These are phyloP conservation scores for Mrakiaceae sp. DNA, from an alignment of 1,284 basidiomycete genomes.

Conservation along the genomic window DNA sequence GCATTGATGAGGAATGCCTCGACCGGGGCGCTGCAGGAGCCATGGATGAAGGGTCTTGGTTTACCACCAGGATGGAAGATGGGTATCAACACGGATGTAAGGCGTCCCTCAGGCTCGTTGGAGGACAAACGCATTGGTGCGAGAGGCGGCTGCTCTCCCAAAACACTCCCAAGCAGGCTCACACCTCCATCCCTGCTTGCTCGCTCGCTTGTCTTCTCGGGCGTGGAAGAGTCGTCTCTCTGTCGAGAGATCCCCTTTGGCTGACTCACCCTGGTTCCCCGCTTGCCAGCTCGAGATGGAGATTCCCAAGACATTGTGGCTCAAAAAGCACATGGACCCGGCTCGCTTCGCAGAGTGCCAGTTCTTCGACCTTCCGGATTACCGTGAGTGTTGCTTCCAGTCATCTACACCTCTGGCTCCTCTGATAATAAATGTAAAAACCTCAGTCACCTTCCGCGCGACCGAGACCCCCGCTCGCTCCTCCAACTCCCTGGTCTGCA, in stretches of 20 bases:
- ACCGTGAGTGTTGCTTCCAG: conserved; percentile 34
- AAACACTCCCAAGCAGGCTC: no score
- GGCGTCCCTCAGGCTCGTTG: not conserved
- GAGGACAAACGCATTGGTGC: no score
- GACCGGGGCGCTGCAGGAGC: not conserved
- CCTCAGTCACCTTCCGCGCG: conserved; percentile 68
- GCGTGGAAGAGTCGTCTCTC: no score
- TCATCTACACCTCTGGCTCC: not conserved
- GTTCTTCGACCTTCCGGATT: conserved; percentile 97
- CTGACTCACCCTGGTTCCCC: not conserved
- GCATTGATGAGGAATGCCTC: not conserved
- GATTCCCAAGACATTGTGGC: conserved; percentile 90
- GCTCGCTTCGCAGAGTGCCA: conserved; percentile 68
- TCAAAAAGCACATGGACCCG: conserved; percentile 74
- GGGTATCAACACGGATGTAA: conserved; percentile 12
- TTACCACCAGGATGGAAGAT: conserved; percentile 15
- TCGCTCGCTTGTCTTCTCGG: no score
- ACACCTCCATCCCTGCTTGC: no score
- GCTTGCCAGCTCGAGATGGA: conserved; percentile 78
- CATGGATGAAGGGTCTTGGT: conserved; percentile 1
- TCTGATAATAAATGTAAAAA: not conserved
- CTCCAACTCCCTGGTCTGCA: conserved; percentile 89
- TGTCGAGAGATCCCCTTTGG: not conserved
- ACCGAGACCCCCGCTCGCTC: conserved; percentile 71
- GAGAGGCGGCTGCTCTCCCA: no score